These are phyloP conservation scores for Pseudonectria buxi DNA, from an alignment of 2,329 filamentous ascomycete species.

Conservation along the genomic window DNA sequence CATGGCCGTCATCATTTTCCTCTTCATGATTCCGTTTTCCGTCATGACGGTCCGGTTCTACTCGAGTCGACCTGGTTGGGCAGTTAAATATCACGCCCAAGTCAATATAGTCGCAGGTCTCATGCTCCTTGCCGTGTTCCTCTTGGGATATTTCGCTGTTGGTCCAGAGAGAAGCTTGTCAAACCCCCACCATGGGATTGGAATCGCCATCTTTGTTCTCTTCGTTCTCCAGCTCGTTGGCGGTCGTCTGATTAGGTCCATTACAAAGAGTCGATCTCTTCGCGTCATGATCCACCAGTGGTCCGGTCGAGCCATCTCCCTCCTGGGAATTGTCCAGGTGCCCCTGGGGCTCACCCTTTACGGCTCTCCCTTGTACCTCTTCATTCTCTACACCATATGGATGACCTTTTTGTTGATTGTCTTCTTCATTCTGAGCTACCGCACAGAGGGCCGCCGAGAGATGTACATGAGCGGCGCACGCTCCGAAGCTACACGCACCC, in stretches of 20 bases:
- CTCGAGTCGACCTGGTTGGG: slow-evolving; percentile 51
- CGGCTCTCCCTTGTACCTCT: slow-evolving; percentile 77
- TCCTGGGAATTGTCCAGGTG: slow-evolving; percentile 81
- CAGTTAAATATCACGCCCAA: slow-evolving; percentile 66
- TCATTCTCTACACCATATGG: slow-evolving; percentile 79
- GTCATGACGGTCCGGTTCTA: slow-evolving; percentile 70
- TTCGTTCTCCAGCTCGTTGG: slow-evolving; percentile 65
- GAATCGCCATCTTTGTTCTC: slow-evolving; percentile 68
- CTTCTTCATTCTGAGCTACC: slow-evolving; percentile 77
- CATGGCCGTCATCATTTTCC: slow-evolving; percentile 65
- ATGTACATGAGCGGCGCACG: slow-evolving; percentile 52
- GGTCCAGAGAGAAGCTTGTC: slow-evolving; percentile 64
- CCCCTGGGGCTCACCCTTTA: slow-evolving; percentile 87
- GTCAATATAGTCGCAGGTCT: slow-evolving; percentile 63
- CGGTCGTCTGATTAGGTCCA: slow-evolving; percentile 55
- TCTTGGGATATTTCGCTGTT: slow-evolving; percentile 72
- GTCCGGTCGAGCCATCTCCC: slow-evolving; percentile 68
- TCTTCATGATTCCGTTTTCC: slow-evolving; percentile 66
- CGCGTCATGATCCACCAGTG: slow-evolving; percentile 74
- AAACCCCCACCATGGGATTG: slow-evolving; percentile 82
- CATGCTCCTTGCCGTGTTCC: slow-evolving; percentile 63
- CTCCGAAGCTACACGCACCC: slow-evolving; percentile 39
- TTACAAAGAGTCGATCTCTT: slow-evolving; percentile 42
- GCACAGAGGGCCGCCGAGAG: slow-evolving; percentile 48
- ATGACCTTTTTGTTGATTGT: slow-evolving; percentile 63